Percentiles rank a stretch among this genome's conserved stretches.
These are phyloP conservation scores for Aspergillus awamori DNA, from an alignment of 2,329 filamentous ascomycete species.

Conservation along the genomic window DNA sequence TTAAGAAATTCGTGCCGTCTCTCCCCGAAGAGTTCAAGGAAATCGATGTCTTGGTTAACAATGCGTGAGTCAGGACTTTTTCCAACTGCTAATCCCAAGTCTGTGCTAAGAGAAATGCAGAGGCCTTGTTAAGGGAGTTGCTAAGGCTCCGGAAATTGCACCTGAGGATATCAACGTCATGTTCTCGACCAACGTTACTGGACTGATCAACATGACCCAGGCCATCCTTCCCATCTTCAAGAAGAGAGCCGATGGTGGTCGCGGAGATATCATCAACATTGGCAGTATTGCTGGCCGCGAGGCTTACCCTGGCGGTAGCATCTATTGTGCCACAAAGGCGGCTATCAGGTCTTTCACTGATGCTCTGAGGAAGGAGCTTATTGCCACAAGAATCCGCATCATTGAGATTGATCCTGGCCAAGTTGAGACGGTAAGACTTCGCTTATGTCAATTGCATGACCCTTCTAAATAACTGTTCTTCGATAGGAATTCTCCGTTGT, in stretches of 20 bases:
- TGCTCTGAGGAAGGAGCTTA: slow-evolving; percentile 77
- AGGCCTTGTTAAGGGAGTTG: slow-evolving; percentile 86
- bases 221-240: slow-evolving; percentile 82
- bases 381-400: slow-evolving; percentile 76
- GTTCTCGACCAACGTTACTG: slow-evolving; percentile 92
- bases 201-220: slow-evolving; percentile 96
- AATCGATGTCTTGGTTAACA: slow-evolving; percentile 90
- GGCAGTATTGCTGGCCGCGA: slow-evolving; percentile 90
- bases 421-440: slow-evolving; percentile 74
- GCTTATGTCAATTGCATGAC: not conserved
- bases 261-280: slow-evolving; percentile 94
- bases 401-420: slow-evolving; percentile 91
- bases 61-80: slow-evolving; percentile 71
- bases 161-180: slow-evolving; percentile 82
- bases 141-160: slow-evolving; percentile 79
- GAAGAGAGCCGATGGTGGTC: slow-evolving; percentile 66
- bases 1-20: slow-evolving; percentile 70
- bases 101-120: slow-evolving; percentile 47
- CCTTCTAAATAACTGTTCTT: slow-evolving; percentile 8
- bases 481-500: slow-evolving; percentile 80
- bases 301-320: slow-evolving; percentile 79
- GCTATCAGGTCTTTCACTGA: slow-evolving; percentile 86
- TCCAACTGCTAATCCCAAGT: no score
- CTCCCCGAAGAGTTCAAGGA: slow-evolving; percentile 81
- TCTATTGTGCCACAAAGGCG: slow-evolving; percentile 93